Percentiles rank a stretch among this genome's conserved stretches.
These are phyloP conservation scores for Ophidiomyces ophidiicola DNA, from an alignment of 2,329 filamentous ascomycete species.

Conservation along the genomic window DNA sequence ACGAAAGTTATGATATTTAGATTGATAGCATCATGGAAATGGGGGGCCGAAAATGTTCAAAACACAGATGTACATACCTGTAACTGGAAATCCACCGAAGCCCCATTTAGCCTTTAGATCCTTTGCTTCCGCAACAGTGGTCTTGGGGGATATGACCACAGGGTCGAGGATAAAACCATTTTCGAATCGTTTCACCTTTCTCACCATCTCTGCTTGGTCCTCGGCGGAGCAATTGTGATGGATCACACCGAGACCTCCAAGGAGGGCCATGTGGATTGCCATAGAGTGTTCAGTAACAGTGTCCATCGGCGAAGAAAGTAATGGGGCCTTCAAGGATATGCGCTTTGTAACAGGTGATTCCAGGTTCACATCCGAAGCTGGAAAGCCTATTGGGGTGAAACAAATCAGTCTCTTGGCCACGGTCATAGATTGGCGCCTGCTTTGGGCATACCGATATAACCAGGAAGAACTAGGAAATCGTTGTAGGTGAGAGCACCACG, in stretches of 20 bases:
- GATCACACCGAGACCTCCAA: slow-evolving; percentile 60
- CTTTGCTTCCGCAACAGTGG: slow-evolving; percentile 82
- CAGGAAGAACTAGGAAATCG: slow-evolving; percentile 91
- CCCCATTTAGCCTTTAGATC: slow-evolving; percentile 95
- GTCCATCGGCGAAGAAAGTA: slow-evolving; percentile 98
- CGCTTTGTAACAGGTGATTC: slow-evolving; percentile 91
- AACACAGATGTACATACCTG: slow-evolving; percentile 43
- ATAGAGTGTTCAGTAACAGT: slow-evolving; percentile 99
- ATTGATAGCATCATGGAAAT: slow-evolving; percentile 57
- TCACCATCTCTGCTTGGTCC: slow-evolving; percentile 95
- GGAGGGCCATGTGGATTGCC: slow-evolving; percentile 73
- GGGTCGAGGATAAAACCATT: slow-evolving; percentile 98
- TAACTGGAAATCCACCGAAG: slow-evolving; percentile 96
- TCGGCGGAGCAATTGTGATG: slow-evolving; percentile 99
- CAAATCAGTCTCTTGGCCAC: slow-evolving; percentile 4
- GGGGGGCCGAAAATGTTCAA: slow-evolving; percentile 14
- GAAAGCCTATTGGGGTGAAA: slow-evolving; percentile 50
- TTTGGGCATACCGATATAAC: slow-evolving; percentile 64
- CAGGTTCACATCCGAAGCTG: slow-evolving; percentile 74
- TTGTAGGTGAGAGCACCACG: slow-evolving; percentile 96
- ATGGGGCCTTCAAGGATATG: slow-evolving; percentile 89
- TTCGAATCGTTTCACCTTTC: slow-evolving; percentile 98
- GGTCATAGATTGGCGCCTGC: slow-evolving; percentile 13
- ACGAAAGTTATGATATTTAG: slow-evolving; percentile 93
- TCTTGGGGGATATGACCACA: slow-evolving; percentile 74